Evolutionary conservation across 2,329 filamentous ascomycete species (phyloP), one percentile per base, ranked within the genome.

Genomic region (Alternaria brassicicola): DNA sequence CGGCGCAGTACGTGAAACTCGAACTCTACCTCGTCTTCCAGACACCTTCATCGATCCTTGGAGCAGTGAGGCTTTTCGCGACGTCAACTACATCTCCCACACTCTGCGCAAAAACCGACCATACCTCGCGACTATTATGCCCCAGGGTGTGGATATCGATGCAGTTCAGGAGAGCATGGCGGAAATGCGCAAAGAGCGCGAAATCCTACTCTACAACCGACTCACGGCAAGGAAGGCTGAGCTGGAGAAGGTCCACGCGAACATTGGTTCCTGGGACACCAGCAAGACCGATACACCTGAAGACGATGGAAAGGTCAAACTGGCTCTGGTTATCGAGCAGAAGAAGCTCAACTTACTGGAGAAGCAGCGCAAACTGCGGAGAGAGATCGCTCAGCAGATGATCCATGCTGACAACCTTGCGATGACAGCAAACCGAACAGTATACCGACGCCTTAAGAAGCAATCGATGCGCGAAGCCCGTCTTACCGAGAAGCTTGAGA

Each of bases 401-500:
- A 89, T 97, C 75, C 89, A 96, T 72, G 96, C 94, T 59, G 93
- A 98, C 73, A 98, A 97, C 70, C 86, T 98, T 26, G 94, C 93
- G 42, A 97, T 97, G 91, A 97, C 94, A 1, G 94, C 93, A 1
- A 99, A 99, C 75, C 89, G 95, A 49, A 89, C 91, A 52, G 86
- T 89, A 71, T 97, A 97, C 77, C 90, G 95, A 33, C 89, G 95
- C 49, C 90, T 95, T 83, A 99, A 99, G 89, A 98, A 97, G 82
- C 94, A 97, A 78, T 96, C 90, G 48, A 85, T 98, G 48, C 89
- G 94, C 33, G 95, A 99, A 80, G 95, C 95, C 55, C 90, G 94
- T 56, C 96, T 99, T 66, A 99, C 95, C 0, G 95, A 99, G 85
- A 99, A 97, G 79, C 87, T 99, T 2, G 95, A 99, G 86, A 98